Conservation (phyloP, 495 filamentous ascomycete genomes). For the Tirmania nivea region DNA sequence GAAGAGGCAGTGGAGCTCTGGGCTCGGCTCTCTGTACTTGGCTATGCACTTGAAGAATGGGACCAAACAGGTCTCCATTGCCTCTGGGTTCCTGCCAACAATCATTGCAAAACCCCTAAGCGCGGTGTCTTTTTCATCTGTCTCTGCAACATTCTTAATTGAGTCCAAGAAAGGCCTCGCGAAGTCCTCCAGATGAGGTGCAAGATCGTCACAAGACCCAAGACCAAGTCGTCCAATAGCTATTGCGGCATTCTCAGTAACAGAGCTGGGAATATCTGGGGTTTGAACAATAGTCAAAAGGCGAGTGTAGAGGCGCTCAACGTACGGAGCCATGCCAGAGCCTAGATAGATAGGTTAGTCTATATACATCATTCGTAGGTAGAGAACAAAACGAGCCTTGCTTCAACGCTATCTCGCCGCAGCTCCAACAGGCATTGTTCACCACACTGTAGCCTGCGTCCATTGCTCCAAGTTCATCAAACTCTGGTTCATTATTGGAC, state of each 20-base stretch:
- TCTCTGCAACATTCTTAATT: slow-evolving; percentile 65
- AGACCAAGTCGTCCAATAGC: slow-evolving; percentile 77
- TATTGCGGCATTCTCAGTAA: slow-evolving; percentile 88
- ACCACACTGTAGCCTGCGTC: slow-evolving; percentile 69
- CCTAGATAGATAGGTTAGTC: slow-evolving; percentile 1
- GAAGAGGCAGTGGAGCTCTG: slow-evolving; percentile 25
- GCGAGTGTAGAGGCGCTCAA: slow-evolving; percentile 51
- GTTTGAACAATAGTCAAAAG: slow-evolving; percentile 60
- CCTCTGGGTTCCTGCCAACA: slow-evolving; percentile 68
- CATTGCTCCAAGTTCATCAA: slow-evolving; percentile 31
- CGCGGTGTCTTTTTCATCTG: slow-evolving; percentile 85
- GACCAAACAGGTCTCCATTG: slow-evolving; percentile 66
- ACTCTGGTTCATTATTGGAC: slow-evolving; percentile 51
- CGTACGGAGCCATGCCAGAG: slow-evolving; percentile 46
- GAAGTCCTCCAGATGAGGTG: slow-evolving; percentile 60
- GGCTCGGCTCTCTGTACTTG: slow-evolving; percentile 36
- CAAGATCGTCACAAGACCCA: slow-evolving; percentile 52
- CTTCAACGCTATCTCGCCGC: slow-evolving; percentile 78
- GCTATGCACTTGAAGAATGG: slow-evolving; percentile 76
- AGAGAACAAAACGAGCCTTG: slow-evolving; percentile 26
- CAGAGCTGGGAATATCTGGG: slow-evolving; percentile 65
- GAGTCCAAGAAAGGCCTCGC: slow-evolving; percentile 60
- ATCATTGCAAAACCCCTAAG: slow-evolving; percentile 74
- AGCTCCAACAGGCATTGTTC: slow-evolving; percentile 98
- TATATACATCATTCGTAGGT: background rate